Percentiles rank a stretch among this genome's conserved stretches.
Conservation (phyloP, 2,329 filamentous ascomycete species). For the Aspergillus viridinutans region DNA sequence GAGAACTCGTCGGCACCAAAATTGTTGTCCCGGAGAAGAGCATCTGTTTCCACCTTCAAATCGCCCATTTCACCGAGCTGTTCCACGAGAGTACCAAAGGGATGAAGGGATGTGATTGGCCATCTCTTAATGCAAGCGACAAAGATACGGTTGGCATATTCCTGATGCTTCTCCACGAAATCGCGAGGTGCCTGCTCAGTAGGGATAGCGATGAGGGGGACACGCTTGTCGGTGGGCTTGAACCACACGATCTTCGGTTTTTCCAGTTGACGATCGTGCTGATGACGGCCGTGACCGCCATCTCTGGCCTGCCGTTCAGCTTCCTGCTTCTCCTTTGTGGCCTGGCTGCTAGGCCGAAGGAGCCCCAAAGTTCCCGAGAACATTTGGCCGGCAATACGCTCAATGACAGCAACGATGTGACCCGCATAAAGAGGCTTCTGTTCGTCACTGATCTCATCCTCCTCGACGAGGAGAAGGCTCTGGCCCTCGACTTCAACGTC, state of each 20-base stretch:
- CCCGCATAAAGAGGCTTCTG: slow-evolving; percentile 96
- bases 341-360: slow-evolving; percentile 92
- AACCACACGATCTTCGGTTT: slow-evolving; percentile 99
- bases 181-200: slow-evolving; percentile 96
- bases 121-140: slow-evolving; percentile 99
- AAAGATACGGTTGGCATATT: slow-evolving; percentile 96
- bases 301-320: slow-evolving; percentile 90
- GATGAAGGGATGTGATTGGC: slow-evolving; percentile 99
- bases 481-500: slow-evolving; percentile 98
- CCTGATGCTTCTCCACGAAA: slow-evolving; percentile 97
- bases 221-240: slow-evolving; percentile 98
- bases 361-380: slow-evolving; percentile 95
- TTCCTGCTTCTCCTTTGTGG: slow-evolving; percentile 98
- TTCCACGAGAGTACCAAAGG: slow-evolving; percentile 95
- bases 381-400: slow-evolving; percentile 97
- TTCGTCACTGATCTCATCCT: slow-evolving; percentile 98
- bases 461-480: slow-evolving; percentile 91
- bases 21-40: slow-evolving; percentile 95
- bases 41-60: slow-evolving; percentile 95
- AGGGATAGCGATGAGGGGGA: slow-evolving; percentile 94
- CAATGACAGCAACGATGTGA: slow-evolving; percentile 94
- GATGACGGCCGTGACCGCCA: slow-evolving; percentile 65
- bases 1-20: slow-evolving; percentile 97
- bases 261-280: slow-evolving; percentile 82
- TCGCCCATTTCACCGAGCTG: slow-evolving; percentile 97